These are phyloP conservation scores for Ceratocystis cubensis DNA, from an alignment of 2,329 filamentous ascomycete genomes.

Conservation along the genomic window DNA sequence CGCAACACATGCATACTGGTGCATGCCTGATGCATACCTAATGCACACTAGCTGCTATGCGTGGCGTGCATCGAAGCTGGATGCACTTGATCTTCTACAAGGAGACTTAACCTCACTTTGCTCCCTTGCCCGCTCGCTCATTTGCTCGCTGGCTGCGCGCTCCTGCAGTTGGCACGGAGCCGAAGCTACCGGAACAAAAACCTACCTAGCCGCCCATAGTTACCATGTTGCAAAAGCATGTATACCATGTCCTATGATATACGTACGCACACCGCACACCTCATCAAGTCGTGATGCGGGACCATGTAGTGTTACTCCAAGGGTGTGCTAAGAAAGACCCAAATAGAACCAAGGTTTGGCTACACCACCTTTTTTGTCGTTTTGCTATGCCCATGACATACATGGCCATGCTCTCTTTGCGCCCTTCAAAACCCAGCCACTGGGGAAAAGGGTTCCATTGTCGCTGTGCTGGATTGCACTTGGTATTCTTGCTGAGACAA, in stretches of 20 bases:
- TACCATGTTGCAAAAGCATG: background rate
- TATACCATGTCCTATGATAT: background rate
- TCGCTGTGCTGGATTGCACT: background rate
- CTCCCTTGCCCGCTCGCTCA: background rate
- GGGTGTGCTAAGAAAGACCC: background rate
- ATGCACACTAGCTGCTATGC: background rate
- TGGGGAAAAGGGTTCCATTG: background rate
- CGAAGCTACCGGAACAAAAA: background rate
- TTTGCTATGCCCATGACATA: too few relatives aligned
- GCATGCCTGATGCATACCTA: background rate
- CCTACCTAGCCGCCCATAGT: background rate
- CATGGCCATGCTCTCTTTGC: background rate
- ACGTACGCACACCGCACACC: background rate
- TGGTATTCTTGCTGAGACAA: conserved; percentile 13
- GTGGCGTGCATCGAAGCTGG: background rate
- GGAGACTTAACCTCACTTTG: background rate
- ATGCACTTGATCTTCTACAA: background rate
- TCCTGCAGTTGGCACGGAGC: background rate
- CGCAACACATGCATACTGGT: background rate
- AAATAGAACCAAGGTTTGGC: background rate
- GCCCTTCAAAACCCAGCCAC: background rate
- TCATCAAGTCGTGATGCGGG: background rate
- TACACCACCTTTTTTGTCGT: background rate
- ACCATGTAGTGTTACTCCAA: background rate
- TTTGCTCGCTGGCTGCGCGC: background rate